Conservation (phyloP, 192 early-diverging fungal genomes). For the Phlyctochytrium bullatum region DNA sequence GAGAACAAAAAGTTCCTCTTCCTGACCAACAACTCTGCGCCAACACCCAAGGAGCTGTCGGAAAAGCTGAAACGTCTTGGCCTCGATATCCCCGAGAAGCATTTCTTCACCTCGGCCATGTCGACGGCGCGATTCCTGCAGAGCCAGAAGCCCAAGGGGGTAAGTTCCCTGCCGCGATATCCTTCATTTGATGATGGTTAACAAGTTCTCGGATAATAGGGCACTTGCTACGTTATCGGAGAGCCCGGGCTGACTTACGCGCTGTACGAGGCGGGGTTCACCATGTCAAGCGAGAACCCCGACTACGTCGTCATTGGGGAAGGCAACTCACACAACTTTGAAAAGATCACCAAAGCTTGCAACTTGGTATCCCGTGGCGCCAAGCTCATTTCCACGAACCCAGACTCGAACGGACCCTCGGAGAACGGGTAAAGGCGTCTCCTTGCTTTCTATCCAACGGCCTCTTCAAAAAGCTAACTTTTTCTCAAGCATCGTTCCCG, state of each 20-base stretch:
- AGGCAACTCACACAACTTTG: slow-evolving; percentile 50
- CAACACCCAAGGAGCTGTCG: slow-evolving; percentile 59
- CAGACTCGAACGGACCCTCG: slow-evolving; percentile 53
- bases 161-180: too few species aligned
- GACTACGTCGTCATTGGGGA: slow-evolving; percentile 65
- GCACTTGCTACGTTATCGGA: slow-evolving; percentile 53
- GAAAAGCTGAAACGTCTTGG: slow-evolving; percentile 53
- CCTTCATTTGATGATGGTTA: background rate
- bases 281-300: slow-evolving; percentile 54
- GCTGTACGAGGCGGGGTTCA: slow-evolving; percentile 59
- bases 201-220: slow-evolving; percentile 1
- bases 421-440: slow-evolving; percentile 29
- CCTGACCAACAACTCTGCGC: slow-evolving; percentile 64
- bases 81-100: slow-evolving; percentile 44
- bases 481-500: slow-evolving; percentile 47
- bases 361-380: slow-evolving; percentile 53
- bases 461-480: too few species aligned
- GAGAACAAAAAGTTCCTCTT: slow-evolving; percentile 60
- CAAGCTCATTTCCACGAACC: slow-evolving; percentile 65
- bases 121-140: slow-evolving; percentile 58
- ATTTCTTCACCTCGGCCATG: slow-evolving; percentile 61
- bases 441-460: too few species aligned
- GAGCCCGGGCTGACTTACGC: slow-evolving; percentile 58
- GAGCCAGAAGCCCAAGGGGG: slow-evolving; percentile 46
- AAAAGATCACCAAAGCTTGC: slow-evolving; percentile 50